phyloP scores from a whole-genome alignment of 2,329 filamentous ascomycete species.

The Mollisiaceae sp. region DNA sequence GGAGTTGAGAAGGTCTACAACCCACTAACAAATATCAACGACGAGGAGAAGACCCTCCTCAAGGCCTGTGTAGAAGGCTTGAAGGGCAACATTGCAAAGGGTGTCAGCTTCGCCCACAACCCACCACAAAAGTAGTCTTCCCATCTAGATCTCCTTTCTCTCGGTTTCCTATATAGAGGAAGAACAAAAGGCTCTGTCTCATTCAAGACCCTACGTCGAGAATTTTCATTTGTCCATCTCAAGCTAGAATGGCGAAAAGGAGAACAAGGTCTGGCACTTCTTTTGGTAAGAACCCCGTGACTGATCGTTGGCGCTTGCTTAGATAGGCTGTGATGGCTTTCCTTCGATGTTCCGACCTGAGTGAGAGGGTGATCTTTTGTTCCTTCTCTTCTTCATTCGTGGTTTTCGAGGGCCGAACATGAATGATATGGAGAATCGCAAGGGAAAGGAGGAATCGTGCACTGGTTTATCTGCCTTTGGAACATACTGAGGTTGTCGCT shows the following conservation, averaged over 20 bases:
- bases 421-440: slow-evolving; percentile 14
- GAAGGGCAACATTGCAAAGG: slow-evolving; percentile 93
- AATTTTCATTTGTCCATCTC: slow-evolving; percentile 19
- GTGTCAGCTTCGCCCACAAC: slow-evolving; percentile 86
- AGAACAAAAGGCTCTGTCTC: slow-evolving; percentile 25
- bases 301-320: slow-evolving; percentile 42
- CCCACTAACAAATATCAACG: slow-evolving; percentile 76
- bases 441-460: slow-evolving; percentile 5
- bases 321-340: slow-evolving; percentile 51
- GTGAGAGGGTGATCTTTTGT: slow-evolving; percentile 17
- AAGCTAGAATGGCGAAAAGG: slow-evolving; percentile 12
- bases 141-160: slow-evolving; percentile 37
- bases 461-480: not conserved
- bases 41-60: slow-evolving; percentile 88
- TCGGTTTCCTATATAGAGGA: slow-evolving; percentile 21
- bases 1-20: slow-evolving; percentile 88
- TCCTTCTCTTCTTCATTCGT: slow-evolving; percentile 33
- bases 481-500: not conserved
- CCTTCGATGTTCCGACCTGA: slow-evolving; percentile 22
- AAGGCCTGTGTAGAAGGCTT: slow-evolving; percentile 77
- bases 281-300: slow-evolving; percentile 35
- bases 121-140: slow-evolving; percentile 82
- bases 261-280: slow-evolving; percentile 24
- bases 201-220: slow-evolving; percentile 13
- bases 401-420: slow-evolving; percentile 22